A percentile compares a stretch with the other conserved stretches of the same genome.
Evolutionary conservation across 2,329 filamentous ascomycete species (phyloP).

Genomic region (Verticillium klebahnii): DNA sequence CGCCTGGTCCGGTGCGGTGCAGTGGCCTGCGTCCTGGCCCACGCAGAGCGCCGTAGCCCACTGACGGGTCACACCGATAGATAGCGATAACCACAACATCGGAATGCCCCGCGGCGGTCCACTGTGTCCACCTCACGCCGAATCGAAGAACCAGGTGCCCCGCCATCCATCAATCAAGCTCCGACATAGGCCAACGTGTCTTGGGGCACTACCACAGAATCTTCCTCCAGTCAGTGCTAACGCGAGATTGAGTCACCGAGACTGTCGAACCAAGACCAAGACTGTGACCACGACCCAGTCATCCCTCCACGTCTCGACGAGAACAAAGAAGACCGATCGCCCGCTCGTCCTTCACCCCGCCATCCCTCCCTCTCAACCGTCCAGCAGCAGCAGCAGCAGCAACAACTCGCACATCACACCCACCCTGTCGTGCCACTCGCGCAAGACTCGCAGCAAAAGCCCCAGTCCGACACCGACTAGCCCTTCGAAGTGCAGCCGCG

Average conservation of each 20-base stretch:
- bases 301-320: background rate
- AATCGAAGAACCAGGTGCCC: conserved; percentile 6
- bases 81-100: background rate
- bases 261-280: background rate
- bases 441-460: background rate
- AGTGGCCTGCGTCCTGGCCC: no score
- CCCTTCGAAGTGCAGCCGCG: background rate
- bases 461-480: background rate
- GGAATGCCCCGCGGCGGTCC: conserved; percentile 1
- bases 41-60: background rate
- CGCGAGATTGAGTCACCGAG: background rate
- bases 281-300: background rate
- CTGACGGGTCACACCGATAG: background rate
- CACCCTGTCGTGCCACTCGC: background rate
- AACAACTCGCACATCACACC: background rate
- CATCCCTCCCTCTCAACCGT: background rate
- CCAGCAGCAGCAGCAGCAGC: background rate
- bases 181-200: conserved; percentile 16
- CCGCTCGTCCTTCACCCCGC: background rate
- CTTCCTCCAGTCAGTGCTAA: background rate
- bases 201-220: background rate
- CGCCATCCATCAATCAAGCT: conserved; percentile 13
- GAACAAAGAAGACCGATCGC: background rate
- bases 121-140: background rate
- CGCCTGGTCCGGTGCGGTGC: background rate